These are phyloP conservation scores for Camellia oleifera DNA, from an alignment of 179 eudicot species.

Conservation along the genomic window DNA sequence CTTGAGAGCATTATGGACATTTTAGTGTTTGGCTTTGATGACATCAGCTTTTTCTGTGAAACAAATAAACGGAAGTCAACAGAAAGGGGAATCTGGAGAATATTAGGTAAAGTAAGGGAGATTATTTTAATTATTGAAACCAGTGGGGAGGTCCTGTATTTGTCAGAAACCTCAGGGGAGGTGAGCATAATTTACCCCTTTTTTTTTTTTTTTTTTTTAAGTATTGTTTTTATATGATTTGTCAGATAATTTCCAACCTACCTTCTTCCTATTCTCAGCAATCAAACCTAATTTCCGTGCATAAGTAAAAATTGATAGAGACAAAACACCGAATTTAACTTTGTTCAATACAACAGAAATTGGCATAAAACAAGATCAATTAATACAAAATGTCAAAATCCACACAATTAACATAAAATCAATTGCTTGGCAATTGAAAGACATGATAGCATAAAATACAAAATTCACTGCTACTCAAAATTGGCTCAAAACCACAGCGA, in stretches of 20 bases:
- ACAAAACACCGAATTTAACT: background rate
- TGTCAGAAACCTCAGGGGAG: no score
- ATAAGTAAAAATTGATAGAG: background rate
- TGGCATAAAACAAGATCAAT: background rate
- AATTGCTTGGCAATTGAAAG: background rate
- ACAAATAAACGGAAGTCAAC: no score
- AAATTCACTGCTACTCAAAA: background rate
- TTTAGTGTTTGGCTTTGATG: no score
- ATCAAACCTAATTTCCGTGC: background rate
- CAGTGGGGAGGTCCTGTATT: no score
- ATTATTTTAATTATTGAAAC: no score
- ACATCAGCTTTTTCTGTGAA: no score
- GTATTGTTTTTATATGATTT: background rate
- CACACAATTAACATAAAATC: background rate
- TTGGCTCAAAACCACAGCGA: background rate
- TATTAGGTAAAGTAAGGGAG: no score
- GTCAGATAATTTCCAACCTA: background rate
- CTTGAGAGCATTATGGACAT: no score
- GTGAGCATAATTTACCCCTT: background rate
- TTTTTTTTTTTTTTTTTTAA: background rate
- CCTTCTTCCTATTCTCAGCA: background rate
- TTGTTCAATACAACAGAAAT: background rate
- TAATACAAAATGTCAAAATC: background rate
- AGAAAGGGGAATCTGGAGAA: no score
- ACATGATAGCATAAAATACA: background rate